Base-by-base conservation (phyloP, 140 eudicot genomes). In the Cichorium intybus region DNA sequence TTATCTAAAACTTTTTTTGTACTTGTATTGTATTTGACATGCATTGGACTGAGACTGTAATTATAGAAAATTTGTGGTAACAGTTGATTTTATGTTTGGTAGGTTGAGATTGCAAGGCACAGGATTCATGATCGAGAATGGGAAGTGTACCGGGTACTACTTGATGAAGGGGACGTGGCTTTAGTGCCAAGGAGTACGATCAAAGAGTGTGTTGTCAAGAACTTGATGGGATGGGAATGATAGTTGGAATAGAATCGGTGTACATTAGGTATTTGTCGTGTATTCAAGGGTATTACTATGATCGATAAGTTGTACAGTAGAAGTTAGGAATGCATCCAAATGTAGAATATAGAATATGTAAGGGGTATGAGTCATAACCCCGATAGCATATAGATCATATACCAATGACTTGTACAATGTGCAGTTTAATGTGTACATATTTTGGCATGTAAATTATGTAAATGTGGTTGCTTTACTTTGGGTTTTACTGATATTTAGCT, bases 51-150 rank as follows among this genome's bases (percentile, higher is more conserved):
- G n/a, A n/a, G n/a, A n/a, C n/a, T n/a, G n/a, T n/a, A n/a, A n/a
- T n/a, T n/a, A n/a, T n/a, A n/a, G n/a, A n/a, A n/a, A n/a, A n/a
- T 3, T 18, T 45, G 12, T 56, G 5, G 1, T 54, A 37, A 27
- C 10, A 14, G 9, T 49, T 52, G 29, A n/a, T 6, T 11, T 56
- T 27, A 27, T 43, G 14, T 71, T 14, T 9, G 73, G 21, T 43
- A 88, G 96, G 96, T 80, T 43, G 95, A 85, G 74, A 84, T 89
- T 0, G 91, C 84, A 8, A 83, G 97, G 53, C 90, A 76, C 45
- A 53, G 56, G 34, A 85, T 81, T 49, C 66, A 79, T 10, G 91
- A 83, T 60, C 82, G 91, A 10, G 88, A 89, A 60, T 80, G 97
- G 88, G 95, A 89, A 79, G 91, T 89, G n/a, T 89, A 89, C 69